Evolutionary conservation across 139 green algal species (phyloP), one percentile per base, ranked within the genome.

Genomic region (Ostreobium quekettii): DNA sequence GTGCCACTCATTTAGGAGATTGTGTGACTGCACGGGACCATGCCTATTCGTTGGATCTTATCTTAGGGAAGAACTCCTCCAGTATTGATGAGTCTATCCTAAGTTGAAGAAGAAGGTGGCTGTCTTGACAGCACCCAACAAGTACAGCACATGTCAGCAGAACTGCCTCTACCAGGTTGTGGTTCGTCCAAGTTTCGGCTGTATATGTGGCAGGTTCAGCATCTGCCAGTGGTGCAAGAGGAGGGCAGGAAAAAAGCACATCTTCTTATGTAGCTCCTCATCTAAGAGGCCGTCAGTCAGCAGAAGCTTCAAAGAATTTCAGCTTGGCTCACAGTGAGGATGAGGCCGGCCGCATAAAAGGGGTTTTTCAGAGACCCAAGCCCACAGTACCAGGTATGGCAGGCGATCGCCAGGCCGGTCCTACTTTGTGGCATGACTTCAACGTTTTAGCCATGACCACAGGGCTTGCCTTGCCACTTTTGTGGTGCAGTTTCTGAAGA

Each of bases 231-330:
- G 28, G 65, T 8, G 36, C 78, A n/a, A n/a, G 49, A 37, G 70
- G 65, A 28, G 22, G 33, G 36, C 47, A 70, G 70, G 75, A 73
- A 33, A 47, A 48, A 3, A 47, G 47, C 7, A 56, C 71, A 15
- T 60, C 48, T 24, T 77, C 71, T 29, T 87, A 86, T 67, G 72
- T 89, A 22, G 77, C 83, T 0, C 83, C 83, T 11, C 78, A 85
- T 64, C 30, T 81, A 37, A 57, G 82, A 7, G 70, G 77, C 42
- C 36, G 64, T 24, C 4, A 49, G 2, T 64, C 24, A 2, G 73
- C 72, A 4, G 64, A 36, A 48, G 68, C 48, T 30, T 42, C 70
- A 1, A 70, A 66, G 15, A 59, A 47, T 42, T 35, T 63, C 59
- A 70, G 47, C 29, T 26, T 48, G 61, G 61, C 37, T 29, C 61